These are phyloP conservation scores for Irpex rosettiformis DNA, from an alignment of 1,284 basidiomycete genomes.

Conservation along the genomic window DNA sequence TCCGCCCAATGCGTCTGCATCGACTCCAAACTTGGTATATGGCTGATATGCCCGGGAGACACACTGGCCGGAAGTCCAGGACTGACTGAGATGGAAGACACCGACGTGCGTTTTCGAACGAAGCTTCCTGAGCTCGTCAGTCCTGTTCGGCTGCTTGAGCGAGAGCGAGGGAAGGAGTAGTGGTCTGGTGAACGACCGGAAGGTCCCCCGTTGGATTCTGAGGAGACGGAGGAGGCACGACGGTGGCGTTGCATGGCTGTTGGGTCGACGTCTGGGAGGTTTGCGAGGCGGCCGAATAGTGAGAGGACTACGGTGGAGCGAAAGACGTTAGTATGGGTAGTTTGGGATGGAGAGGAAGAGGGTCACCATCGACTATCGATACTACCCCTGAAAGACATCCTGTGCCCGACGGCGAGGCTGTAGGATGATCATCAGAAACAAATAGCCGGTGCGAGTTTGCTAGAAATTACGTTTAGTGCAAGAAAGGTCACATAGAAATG, in stretches of 20 bases:
- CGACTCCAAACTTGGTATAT: constrained; percentile 6
- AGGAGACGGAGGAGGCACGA: constrained; percentile 62
- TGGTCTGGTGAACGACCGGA: constrained; percentile 18
- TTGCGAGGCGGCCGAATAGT: constrained; percentile 67
- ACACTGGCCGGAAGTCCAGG: constrained; percentile 2
- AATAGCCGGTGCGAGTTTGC: constrained; percentile 76
- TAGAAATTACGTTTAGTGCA: constrained; percentile 25
- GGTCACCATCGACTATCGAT: constrained; percentile 74
- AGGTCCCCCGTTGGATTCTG: constrained; percentile 28
- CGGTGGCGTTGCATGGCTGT: constrained; percentile 70
- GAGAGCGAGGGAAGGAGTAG: constrained; percentile 30
- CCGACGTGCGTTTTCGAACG: constrained; percentile 18
- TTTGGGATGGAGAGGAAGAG: constrained; percentile 1
- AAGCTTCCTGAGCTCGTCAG: constrained; percentile 19
- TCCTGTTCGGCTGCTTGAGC: constrained; percentile 57
- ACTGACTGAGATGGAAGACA: constrained; percentile 7
- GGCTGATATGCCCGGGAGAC: neutral
- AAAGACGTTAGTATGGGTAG: neutral
- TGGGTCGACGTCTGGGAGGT: constrained; percentile 68
- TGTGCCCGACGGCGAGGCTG: constrained; percentile 37
- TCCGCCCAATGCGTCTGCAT: constrained; percentile 10
- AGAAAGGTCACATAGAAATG: neutral
- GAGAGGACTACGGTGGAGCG: constrained; percentile 53
- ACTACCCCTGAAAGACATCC: constrained; percentile 61
- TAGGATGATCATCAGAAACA: constrained; percentile 56